Conservation (phyloP, 495 filamentous ascomycete genomes). For the Hypoxylon lenormandii region DNA sequence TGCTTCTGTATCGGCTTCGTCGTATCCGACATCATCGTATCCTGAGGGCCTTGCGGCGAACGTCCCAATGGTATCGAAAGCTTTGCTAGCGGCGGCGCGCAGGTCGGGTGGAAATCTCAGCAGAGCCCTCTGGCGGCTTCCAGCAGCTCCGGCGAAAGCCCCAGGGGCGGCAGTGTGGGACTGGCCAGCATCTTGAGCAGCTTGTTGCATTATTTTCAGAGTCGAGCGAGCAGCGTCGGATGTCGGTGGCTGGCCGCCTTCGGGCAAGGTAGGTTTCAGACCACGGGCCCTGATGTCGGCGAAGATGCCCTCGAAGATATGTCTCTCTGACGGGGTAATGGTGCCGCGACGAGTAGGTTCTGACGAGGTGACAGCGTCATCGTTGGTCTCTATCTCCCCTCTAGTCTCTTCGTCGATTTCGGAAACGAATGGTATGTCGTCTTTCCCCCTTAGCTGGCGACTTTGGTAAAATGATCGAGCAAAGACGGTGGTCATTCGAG, state of each 20-base stretch:
- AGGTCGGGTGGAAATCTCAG: slow-evolving; percentile 57
- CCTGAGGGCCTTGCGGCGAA: neutral
- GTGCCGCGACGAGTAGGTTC: slow-evolving; percentile 54
- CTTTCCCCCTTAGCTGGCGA: slow-evolving; percentile 12
- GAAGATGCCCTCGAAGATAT: slow-evolving; percentile 70
- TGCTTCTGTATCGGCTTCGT: slow-evolving; percentile 8
- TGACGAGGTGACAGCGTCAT: neutral
- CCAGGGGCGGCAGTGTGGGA: slow-evolving; percentile 15
- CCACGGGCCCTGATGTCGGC: slow-evolving; percentile 60
- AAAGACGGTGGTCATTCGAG: slow-evolving; percentile 32
- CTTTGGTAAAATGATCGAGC: slow-evolving; percentile 40
- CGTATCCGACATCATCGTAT: slow-evolving; percentile 17
- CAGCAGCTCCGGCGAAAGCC: slow-evolving; percentile 23
- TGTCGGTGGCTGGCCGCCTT: neutral
- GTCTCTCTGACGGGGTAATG: slow-evolving; percentile 67
- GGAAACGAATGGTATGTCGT: slow-evolving; percentile 57
- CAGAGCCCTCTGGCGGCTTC: slow-evolving; percentile 53
- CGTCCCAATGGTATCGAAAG: slow-evolving; percentile 48
- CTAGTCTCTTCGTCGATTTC: slow-evolving; percentile 28
- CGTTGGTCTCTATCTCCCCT: neutral
- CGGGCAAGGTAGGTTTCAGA: slow-evolving; percentile 31
- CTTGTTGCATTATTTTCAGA: slow-evolving; percentile 55
- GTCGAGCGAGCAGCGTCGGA: slow-evolving; percentile 23
- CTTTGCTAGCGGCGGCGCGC: slow-evolving; percentile 55
- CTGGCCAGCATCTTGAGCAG: slow-evolving; percentile 40